Percentiles rank a stretch among this genome's conserved stretches.
Conservation (phyloP, 306 rosid genomes). For the Hippophae tibetana region DNA sequence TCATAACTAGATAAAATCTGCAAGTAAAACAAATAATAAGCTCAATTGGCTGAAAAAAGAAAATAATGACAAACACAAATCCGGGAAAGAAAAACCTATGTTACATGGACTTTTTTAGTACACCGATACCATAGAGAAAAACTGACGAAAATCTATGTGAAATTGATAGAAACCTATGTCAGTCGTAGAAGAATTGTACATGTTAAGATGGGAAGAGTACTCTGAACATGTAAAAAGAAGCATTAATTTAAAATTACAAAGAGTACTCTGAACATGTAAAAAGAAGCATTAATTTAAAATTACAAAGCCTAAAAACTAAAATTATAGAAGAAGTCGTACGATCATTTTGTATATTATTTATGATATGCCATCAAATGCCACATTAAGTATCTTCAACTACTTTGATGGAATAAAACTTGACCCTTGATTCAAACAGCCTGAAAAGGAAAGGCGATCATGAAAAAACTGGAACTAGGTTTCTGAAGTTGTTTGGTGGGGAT, state of each 20-base stretch:
- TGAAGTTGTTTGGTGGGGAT: background rate
- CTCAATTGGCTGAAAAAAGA: background rate
- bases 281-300: constrained; percentile 4
- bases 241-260: constrained; percentile 1
- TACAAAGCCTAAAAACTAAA: constrained; percentile 2
- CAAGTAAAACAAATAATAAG: constrained; percentile 5
- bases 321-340: constrained; percentile 8
- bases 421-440: background rate
- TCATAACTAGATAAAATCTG: constrained; percentile 17
- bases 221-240: constrained; percentile 1
- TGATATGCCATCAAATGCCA: constrained; percentile 13
- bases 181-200: background rate
- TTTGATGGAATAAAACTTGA: background rate
- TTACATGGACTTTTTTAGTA: too few relatives aligned
- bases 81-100: too few relatives aligned
- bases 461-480: background rate
- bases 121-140: background rate
- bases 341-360: constrained; percentile 2
- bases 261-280: constrained; percentile 3
- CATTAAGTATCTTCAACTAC: background rate
- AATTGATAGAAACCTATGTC: background rate
- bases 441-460: constrained; percentile 4
- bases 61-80: too few relatives aligned
- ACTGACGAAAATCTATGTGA: background rate
- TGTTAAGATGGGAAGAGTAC: background rate